Percentiles rank a stretch among this genome's conserved stretches.
Conservation (phyloP, 1,284 basidiomycete species). For the Bjerkandera adusta region DNA sequence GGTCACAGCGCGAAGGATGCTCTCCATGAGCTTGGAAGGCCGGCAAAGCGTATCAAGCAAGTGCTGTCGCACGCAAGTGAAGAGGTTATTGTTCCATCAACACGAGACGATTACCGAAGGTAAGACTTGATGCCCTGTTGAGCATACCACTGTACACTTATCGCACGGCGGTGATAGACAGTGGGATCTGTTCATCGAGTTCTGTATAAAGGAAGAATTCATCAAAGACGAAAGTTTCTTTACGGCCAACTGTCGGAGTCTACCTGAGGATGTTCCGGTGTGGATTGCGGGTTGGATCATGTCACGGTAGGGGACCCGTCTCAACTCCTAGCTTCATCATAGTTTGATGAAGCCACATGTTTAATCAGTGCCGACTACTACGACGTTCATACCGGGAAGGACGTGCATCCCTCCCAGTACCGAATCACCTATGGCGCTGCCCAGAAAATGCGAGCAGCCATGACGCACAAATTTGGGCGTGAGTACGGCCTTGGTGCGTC, state of each 20-base stretch:
- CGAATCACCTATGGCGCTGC: constrained; percentile 16
- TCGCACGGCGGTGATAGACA: constrained; percentile 7
- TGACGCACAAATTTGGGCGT: constrained; percentile 24
- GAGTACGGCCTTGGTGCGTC: constrained; percentile 19
- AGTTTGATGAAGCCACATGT: background rate
- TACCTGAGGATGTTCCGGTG: constrained; percentile 18
- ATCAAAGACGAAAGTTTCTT: constrained; percentile 5
- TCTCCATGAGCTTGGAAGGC: constrained; percentile 2
- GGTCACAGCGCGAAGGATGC: constrained; percentile 3
- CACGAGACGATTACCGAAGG: constrained; percentile 18
- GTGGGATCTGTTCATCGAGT: background rate
- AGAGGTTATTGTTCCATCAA: constrained; percentile 12
- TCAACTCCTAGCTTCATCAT: background rate
- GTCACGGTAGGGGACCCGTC: constrained; percentile 14
- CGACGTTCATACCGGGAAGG: constrained; percentile 18
- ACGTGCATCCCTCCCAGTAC: constrained; percentile 12
- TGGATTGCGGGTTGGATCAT: constrained; percentile 24
- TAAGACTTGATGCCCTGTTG: background rate
- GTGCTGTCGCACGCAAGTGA: constrained; percentile 17
- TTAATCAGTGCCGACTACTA: constrained; percentile 19
- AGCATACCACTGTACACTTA: background rate
- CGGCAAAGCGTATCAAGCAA: background rate
- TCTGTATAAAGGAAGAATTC: constrained; percentile 2
- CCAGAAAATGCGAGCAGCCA: constrained; percentile 27
- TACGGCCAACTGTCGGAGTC: constrained; percentile 2